Percentiles rank a stretch among this genome's conserved stretches.
phyloP scores from a whole-genome alignment of 2,329 filamentous ascomycete genomes.

The Sphaerulina vaccinii region DNA sequence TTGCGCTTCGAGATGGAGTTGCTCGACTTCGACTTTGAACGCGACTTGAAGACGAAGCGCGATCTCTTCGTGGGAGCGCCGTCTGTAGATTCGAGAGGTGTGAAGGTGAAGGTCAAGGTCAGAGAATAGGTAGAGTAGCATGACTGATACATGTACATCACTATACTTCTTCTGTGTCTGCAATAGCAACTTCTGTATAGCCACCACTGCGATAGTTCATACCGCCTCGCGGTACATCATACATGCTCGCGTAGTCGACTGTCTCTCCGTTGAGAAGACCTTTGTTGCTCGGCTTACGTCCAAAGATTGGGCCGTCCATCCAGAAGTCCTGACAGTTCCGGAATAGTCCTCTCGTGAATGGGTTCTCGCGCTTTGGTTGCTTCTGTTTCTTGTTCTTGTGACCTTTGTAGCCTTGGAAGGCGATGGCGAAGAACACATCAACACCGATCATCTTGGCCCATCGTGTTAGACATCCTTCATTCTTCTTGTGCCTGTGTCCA shows the following conservation, averaged over 20 bases:
- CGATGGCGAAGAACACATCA: slow-evolving; percentile 90
- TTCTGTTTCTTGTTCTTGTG: slow-evolving; percentile 44
- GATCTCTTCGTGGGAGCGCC: no score
- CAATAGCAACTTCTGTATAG: slow-evolving; percentile 62
- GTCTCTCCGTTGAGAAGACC: slow-evolving; percentile 74
- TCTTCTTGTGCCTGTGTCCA: slow-evolving; percentile 49
- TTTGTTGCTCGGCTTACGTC: slow-evolving; percentile 69
- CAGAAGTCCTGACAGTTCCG: slow-evolving; percentile 95
- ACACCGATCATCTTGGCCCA: slow-evolving; percentile 85
- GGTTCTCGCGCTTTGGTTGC: slow-evolving; percentile 60
- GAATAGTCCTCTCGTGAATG: slow-evolving; percentile 79
- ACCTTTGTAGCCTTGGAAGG: slow-evolving; percentile 68
- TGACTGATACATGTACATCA: background rate
- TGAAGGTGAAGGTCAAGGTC: no score
- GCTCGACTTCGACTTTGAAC: no score
- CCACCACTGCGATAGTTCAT: slow-evolving; percentile 57
- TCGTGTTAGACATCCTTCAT: slow-evolving; percentile 68
- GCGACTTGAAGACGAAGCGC: no score
- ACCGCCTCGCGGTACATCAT: slow-evolving; percentile 72
- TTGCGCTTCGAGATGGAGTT: no score
- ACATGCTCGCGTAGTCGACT: slow-evolving; percentile 86
- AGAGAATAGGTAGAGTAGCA: no score
- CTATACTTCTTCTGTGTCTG: slow-evolving; percentile 47
- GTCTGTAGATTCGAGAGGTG: no score
- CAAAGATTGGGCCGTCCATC: slow-evolving; percentile 82